These are phyloP conservation scores for Cudoniella acicularis DNA, from an alignment of 495 filamentous ascomycete species.

Conservation along the genomic window DNA sequence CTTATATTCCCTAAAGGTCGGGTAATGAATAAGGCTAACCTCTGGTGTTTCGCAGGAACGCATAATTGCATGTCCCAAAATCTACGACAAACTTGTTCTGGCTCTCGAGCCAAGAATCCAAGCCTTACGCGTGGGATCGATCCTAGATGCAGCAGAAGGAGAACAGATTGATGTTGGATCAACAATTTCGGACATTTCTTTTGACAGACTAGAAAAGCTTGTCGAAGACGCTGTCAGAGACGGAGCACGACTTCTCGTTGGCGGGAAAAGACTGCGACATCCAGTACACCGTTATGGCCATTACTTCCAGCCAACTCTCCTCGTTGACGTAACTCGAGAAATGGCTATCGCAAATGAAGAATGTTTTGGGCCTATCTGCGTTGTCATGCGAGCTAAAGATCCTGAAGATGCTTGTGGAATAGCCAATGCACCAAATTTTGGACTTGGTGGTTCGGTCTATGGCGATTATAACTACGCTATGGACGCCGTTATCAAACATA, in stretches of 20 bases:
- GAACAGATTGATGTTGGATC: conserved; percentile 76
- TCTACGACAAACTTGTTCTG: conserved; percentile 68
- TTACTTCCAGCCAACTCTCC: conserved; percentile 86
- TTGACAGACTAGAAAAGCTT: conserved; percentile 64
- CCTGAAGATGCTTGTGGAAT: conserved; percentile 61
- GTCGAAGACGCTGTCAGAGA: conserved; percentile 70
- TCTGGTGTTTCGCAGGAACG: too few relatives aligned
- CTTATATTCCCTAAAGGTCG: too few relatives aligned
- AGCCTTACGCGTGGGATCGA: conserved; percentile 65
- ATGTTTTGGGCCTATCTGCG: conserved; percentile 87
- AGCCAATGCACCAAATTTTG: conserved; percentile 74
- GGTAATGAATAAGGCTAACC: too few relatives aligned
- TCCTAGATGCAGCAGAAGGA: conserved; percentile 49
- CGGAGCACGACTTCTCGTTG: conserved; percentile 77
- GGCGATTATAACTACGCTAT: conserved; percentile 48
- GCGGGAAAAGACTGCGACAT: conserved; percentile 71
- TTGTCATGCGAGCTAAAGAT: conserved; percentile 67
- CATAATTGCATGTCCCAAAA: conserved; percentile 71
- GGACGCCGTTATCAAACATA: conserved; percentile 55
- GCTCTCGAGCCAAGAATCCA: conserved; percentile 69
- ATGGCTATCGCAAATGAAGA: conserved; percentile 90
- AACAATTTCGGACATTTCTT: conserved; percentile 74
- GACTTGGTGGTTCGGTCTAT: conserved; percentile 80
- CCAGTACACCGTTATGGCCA: conserved; percentile 70
- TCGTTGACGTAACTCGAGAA: conserved; percentile 72